Percentiles rank a stretch among this genome's conserved stretches.
Conservation (phyloP, 1,284 basidiomycete species). For the Trametes polyzona region DNA sequence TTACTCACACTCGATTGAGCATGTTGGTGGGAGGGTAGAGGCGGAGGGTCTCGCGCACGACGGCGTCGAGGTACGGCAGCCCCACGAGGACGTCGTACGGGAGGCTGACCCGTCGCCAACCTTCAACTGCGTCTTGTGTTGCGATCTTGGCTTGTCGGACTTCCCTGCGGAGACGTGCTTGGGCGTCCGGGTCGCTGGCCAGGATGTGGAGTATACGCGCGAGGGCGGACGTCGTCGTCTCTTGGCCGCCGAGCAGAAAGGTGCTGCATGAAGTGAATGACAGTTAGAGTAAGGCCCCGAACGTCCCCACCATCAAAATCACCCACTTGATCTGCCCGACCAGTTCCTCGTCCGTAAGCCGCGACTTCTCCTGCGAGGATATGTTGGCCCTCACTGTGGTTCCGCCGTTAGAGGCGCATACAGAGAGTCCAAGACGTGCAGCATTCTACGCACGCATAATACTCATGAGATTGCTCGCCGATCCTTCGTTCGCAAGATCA, state of each 20-base stretch:
- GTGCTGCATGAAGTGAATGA: slow-evolving; percentile 23
- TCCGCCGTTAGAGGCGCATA: neutral
- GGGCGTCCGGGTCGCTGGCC: slow-evolving; percentile 30
- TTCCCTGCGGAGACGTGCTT: slow-evolving; percentile 34
- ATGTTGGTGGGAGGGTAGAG: slow-evolving; percentile 39
- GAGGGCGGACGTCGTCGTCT: slow-evolving; percentile 35
- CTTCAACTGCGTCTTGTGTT: neutral
- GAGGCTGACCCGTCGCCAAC: slow-evolving; percentile 17
- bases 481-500: neutral
- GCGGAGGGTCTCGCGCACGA: slow-evolving; percentile 45
- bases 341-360: slow-evolving; percentile 28
- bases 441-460: slow-evolving; percentile 30
- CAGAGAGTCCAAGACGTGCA: neutral
- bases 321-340: slow-evolving; percentile 32
- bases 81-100: slow-evolving; percentile 31
- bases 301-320: neutral
- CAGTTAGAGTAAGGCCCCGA: neutral
- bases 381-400: slow-evolving; percentile 26
- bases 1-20: slow-evolving; percentile 17
- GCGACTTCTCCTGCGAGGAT: slow-evolving; percentile 21
- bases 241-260: slow-evolving; percentile 36
- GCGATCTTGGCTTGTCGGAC: slow-evolving; percentile 28
- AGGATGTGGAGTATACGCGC: slow-evolving; percentile 34
- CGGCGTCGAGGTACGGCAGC: slow-evolving; percentile 58
- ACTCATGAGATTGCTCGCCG: slow-evolving; percentile 34